A percentile compares a stretch with the other conserved stretches of the same genome.
Evolutionary conservation across 139 green algal genomes (phyloP).

Genomic region (Eudorina sp.): DNA sequence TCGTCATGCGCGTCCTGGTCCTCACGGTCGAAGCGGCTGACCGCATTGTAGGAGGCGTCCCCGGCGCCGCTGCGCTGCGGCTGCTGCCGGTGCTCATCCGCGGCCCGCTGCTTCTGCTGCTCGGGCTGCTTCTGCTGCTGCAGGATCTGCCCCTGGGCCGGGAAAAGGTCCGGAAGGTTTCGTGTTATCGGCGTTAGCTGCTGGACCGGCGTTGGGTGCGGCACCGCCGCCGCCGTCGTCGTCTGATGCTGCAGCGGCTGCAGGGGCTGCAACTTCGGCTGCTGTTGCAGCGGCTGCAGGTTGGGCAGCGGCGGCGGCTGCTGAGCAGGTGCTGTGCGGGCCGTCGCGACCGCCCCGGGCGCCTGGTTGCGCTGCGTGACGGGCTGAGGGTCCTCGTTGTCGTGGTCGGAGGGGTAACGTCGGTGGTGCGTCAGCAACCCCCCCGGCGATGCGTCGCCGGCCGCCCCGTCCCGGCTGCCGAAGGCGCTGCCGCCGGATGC

Average conservation of each 20-base stretch:
- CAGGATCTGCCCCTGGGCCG: neutral
- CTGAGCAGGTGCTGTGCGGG: neutral
- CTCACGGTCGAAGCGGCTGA: slow-evolving; percentile 1
- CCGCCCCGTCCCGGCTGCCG: neutral
- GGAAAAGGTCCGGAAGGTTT: too few relatives aligned
- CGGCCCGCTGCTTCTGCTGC: neutral
- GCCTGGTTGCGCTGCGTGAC: neutral
- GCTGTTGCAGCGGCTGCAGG: neutral
- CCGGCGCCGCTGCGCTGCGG: neutral
- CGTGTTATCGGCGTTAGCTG: neutral
- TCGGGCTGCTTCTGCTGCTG: neutral
- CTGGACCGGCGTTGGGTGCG: neutral
- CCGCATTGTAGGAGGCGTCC: neutral
- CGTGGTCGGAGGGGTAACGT: slow-evolving; percentile 30
- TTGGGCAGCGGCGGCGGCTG: neutral
- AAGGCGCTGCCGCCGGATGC: neutral
- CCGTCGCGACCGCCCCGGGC: neutral
- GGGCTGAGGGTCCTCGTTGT: neutral
- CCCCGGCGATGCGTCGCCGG: neutral
- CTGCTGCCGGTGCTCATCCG: neutral
- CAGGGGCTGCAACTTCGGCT: neutral
- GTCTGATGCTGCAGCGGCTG: neutral
- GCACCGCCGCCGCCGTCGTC: neutral
- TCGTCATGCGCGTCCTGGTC: slow-evolving; percentile 26
- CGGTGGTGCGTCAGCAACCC: slow-evolving; percentile 22